Base-by-base conservation (phyloP, 2,329 filamentous ascomycete genomes). In the Trichoderma aggressivum region DNA sequence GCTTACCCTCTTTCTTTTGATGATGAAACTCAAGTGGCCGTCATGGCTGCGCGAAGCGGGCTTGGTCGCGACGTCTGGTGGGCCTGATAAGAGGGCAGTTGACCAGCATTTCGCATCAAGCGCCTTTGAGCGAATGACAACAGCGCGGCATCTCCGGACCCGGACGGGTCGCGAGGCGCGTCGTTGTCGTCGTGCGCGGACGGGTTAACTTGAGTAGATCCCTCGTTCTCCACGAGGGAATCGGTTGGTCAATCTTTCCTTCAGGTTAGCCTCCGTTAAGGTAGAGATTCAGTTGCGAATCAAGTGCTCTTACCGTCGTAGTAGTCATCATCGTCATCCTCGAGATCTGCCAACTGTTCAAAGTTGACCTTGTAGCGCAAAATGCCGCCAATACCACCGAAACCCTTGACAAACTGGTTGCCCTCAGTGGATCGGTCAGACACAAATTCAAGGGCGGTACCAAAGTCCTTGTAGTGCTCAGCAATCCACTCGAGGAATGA, bases 291-390 rank as follows among this genome's bases (percentile, higher is more conserved):
- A 28, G 28, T 14, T 3, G 11, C 12, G 36, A 21, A 16, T 12
- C 43, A 28, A 28, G 50, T 59, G 16, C 18, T 74, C 81, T 78
- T 77, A 86, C 86, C 87, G 83, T 89, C 88, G 85, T 97, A 98
- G 86, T 97, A 98, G 84, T 95, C 95, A 82, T 98, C 95, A 83
- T 94, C 92, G 81, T 96, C 92, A 82, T 97, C 94, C 21, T 72
- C 71, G 79, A 92, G 88, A 82, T 98, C 96, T 83, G 92, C 92
- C 83, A 99, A 89, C 84, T 99, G 97, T 85, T 99, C 97, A 85
- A 99, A 99, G 87, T 99, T 99, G 87, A 99, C 94, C 87, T 98
- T 98, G 90, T 99, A 99, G 77, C 96, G 94, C 81, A 99, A 90
- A 79, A 99, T 91, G 75, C 95, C 95, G 76, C 96, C 96, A 78